Percentiles rank a stretch among this genome's conserved stretches.
Conservation (phyloP, 2,329 filamentous ascomycete species). For the Trichoderma oligosporum region DNA sequence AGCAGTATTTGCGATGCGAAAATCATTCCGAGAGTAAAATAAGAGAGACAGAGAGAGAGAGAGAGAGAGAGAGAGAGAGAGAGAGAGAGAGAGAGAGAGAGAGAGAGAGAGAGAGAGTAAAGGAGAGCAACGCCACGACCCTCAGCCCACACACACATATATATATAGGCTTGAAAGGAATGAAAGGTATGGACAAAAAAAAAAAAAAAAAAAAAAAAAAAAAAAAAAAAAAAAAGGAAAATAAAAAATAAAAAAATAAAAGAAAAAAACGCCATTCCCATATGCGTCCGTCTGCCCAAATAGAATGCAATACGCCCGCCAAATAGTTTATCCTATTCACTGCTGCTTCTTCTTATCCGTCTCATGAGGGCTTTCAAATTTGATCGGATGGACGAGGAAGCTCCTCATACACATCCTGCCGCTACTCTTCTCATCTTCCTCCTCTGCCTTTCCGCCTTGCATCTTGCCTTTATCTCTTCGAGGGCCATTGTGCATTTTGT, state of each 20-base stretch:
- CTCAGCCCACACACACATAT: background rate
- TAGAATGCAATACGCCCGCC: background rate
- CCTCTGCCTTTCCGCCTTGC: conserved; percentile 51
- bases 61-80: too few relatives aligned
- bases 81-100: too few relatives aligned
- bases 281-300: conserved; percentile 6
- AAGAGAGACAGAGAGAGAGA: too few relatives aligned
- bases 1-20: background rate
- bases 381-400: conserved; percentile 79
- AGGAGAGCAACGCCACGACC: background rate
- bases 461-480: conserved; percentile 41
- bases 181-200: too few relatives aligned
- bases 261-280: conserved; percentile 9
- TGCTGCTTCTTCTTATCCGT: conserved; percentile 19
- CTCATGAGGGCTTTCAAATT: conserved; percentile 56
- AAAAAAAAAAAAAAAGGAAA: background rate
- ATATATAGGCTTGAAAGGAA: background rate
- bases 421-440: conserved; percentile 41
- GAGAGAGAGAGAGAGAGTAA: background rate
- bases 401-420: conserved; percentile 76
- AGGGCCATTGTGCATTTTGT: conserved; percentile 48
- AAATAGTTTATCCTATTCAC: background rate
- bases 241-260: background rate
- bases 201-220: background rate
- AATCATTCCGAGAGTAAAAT: background rate